Base-by-base conservation (phyloP, 352 stramenopile genomes). In the Globisporangium cederbergense region DNA sequence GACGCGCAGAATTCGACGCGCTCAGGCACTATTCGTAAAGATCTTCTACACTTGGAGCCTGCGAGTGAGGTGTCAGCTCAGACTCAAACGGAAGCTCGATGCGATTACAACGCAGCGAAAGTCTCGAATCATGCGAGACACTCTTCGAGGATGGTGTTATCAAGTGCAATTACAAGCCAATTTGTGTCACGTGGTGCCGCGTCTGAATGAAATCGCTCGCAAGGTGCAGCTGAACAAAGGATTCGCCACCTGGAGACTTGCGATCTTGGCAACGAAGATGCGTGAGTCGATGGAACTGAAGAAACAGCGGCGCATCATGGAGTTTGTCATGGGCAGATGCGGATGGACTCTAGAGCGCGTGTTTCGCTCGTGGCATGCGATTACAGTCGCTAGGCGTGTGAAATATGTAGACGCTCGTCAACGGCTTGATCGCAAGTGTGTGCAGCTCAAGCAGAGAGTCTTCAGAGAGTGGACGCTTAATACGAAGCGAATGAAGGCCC, bases 271-370 rank as follows among this genome's bases (percentile, higher is more conserved):
- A 8, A 61, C 68, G 36, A 74, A 42, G 10, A 40, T 45, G 5
- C 36, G 36, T n/a, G n/a, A 58, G 5, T 20, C 45, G 25, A 43
- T 53, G 47, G 58, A 78, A 32, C 56, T 13, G 3, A 65, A 79
- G 30, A 75, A 64, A 45, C 70, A 83, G 38, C 69, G 66, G 43
- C 71, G 68, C 30, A 54, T 86, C 20, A 45, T 78, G 50, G 65
- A 68, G 51, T 76, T 83, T 14, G 54, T 85, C 46, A 66, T 79
- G 64, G 60, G 43, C 2, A 80, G 64, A 45, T 51, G 78, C 40
- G 57, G 69, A 58, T 64, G 57, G 40, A 42, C n/a, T 0, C 36
- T 82, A 6, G 40, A 71, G 25, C 67, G 66, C 25, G 71, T 53
- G 28, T 81, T 89, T 46, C 22, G 47, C 8, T 61, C 59, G 0